phyloP scores from a whole-genome alignment of 2,329 filamentous ascomycete genomes.

The Alternaria hordeiaustralica region DNA sequence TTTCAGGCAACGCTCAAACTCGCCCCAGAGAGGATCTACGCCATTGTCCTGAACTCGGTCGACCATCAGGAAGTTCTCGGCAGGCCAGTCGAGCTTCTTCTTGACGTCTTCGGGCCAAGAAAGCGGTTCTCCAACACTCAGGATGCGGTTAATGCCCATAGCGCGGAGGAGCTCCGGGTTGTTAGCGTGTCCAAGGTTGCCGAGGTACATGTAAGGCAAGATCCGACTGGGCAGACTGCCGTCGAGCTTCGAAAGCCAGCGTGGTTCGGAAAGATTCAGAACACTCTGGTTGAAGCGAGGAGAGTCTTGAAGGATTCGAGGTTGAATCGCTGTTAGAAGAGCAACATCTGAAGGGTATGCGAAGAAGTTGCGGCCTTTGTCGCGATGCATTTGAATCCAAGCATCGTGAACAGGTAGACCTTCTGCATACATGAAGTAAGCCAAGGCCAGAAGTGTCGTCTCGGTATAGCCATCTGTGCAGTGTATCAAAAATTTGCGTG shows the following conservation, averaged over 20 bases:
- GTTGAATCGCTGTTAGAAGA: constrained; percentile 77
- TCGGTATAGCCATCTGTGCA: constrained; percentile 97
- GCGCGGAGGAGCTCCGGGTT: constrained; percentile 82
- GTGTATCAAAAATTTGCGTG: constrained; percentile 81
- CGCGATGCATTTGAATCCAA: constrained; percentile 84
- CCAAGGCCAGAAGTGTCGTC: constrained; percentile 83
- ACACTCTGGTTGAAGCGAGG: constrained; percentile 61
- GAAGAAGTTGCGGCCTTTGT: constrained; percentile 90
- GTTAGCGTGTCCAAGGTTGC: constrained; percentile 91
- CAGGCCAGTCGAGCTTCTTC: constrained; percentile 69
- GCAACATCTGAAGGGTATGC: constrained; percentile 91
- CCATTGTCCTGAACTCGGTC: constrained; percentile 95
- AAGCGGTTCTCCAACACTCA: constrained; percentile 90
- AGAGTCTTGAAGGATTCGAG: constrained; percentile 75
- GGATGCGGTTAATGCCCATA: constrained; percentile 83
- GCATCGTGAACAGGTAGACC: constrained; percentile 81
- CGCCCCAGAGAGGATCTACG: constrained; percentile 85
- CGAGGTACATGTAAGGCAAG: constrained; percentile 93
- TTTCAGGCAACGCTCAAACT: constrained; percentile 83
- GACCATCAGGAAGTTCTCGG: constrained; percentile 79
- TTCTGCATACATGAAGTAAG: constrained; percentile 93
- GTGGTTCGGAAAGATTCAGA: constrained; percentile 68
- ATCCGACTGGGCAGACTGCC: constrained; percentile 90
- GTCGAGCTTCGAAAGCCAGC: constrained; percentile 83
- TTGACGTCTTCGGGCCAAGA: constrained; percentile 76